Conservation (phyloP, 2,329 filamentous ascomycete species). For the Clarireedia homoeocarpa region DNA sequence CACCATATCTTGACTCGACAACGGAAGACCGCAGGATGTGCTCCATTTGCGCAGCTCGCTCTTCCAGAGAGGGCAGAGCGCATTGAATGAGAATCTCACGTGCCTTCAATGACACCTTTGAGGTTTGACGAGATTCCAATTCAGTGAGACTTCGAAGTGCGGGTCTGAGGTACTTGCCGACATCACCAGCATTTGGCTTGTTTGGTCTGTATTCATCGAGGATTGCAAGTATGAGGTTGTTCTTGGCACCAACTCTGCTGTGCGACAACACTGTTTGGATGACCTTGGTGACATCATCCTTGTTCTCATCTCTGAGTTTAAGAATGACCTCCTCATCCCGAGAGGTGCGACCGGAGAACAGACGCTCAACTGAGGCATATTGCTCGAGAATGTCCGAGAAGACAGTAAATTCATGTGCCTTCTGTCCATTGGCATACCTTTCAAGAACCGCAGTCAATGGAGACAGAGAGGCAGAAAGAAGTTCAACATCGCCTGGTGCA, state of each 20-base stretch:
- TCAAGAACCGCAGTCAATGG: slow-evolving; percentile 73
- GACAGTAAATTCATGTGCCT: slow-evolving; percentile 79
- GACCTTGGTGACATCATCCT: slow-evolving; percentile 79
- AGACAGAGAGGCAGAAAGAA: slow-evolving; percentile 63
- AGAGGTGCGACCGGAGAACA: slow-evolving; percentile 76
- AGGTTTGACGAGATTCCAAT: slow-evolving; percentile 72
- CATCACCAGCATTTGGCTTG: slow-evolving; percentile 80
- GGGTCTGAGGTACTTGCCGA: slow-evolving; percentile 79
- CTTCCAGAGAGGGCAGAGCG: slow-evolving; percentile 89
- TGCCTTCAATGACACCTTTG: slow-evolving; percentile 95
- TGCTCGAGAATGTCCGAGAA: slow-evolving; percentile 72
- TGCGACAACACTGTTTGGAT: slow-evolving; percentile 89
- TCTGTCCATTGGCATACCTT: slow-evolving; percentile 78
- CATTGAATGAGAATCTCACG: slow-evolving; percentile 97
- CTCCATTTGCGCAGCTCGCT: slow-evolving; percentile 94
- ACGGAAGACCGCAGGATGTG: slow-evolving; percentile 95
- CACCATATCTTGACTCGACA: slow-evolving; percentile 92
- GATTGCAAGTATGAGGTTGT: slow-evolving; percentile 83
- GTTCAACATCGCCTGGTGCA: slow-evolving; percentile 59
- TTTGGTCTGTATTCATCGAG: slow-evolving; percentile 93
- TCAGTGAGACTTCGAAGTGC: slow-evolving; percentile 82
- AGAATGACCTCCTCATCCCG: slow-evolving; percentile 93
- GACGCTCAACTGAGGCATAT: slow-evolving; percentile 76
- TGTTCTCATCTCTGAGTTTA: slow-evolving; percentile 90
- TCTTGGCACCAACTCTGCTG: slow-evolving; percentile 87